Evolutionary conservation across 2,329 filamentous ascomycete genomes (phyloP).

Genomic region (Zalaria obscura): DNA sequence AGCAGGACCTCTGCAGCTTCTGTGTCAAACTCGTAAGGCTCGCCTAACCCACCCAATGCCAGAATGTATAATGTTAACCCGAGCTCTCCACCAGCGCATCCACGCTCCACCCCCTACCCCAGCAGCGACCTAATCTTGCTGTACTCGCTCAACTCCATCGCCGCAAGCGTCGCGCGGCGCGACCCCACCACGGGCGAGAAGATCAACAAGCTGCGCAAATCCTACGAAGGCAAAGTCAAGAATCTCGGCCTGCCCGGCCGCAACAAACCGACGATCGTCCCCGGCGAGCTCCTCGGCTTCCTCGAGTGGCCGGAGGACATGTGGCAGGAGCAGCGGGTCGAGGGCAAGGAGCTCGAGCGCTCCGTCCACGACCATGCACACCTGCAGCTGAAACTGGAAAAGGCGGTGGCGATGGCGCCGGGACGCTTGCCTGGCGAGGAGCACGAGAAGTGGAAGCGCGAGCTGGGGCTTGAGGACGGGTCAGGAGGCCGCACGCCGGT

Average conservation of each 20-base stretch:
- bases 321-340: constrained; percentile 23
- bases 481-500: constrained; percentile 8
- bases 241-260: constrained; percentile 32
- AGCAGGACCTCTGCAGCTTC: constrained; percentile 17
- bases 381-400: constrained; percentile 22
- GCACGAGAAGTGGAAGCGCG: constrained; percentile 25
- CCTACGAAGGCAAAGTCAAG: constrained; percentile 40
- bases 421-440: constrained; percentile 27
- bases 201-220: constrained; percentile 46
- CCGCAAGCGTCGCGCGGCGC: constrained; percentile 42
- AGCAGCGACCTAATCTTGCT: constrained; percentile 44
- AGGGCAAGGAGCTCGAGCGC: constrained; percentile 24
- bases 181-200: constrained; percentile 52
- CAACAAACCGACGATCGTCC: constrained; percentile 30
- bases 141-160: constrained; percentile 41
- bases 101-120: constrained; percentile 38
- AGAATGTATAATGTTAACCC: constrained; percentile 3
- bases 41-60: constrained; percentile 1
- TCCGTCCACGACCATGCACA: constrained; percentile 12
- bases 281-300: constrained; percentile 19
- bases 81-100: constrained; percentile 12
- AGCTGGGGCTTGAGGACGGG: constrained; percentile 30
- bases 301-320: constrained; percentile 25
- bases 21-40: constrained; percentile 20
- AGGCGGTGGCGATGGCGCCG: constrained; percentile 27